phyloP scores from a whole-genome alignment of 2,329 filamentous ascomycete species.

The Fusarium succisae region DNA sequence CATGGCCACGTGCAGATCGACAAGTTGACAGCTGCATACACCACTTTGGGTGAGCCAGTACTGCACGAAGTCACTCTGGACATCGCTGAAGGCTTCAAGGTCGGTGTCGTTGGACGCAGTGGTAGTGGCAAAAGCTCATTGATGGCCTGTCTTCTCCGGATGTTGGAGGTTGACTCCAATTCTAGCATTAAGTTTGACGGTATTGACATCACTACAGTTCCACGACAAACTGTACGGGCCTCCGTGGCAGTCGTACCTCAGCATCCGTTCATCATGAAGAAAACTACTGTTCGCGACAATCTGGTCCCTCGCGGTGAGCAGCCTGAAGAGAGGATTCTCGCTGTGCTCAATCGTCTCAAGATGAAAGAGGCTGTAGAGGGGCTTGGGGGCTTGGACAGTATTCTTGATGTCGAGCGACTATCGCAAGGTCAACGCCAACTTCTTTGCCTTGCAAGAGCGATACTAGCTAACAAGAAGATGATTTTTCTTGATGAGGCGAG shows the following conservation, averaged over 20 bases:
- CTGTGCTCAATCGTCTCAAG: conserved; percentile 42
- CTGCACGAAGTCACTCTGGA: conserved; percentile 44
- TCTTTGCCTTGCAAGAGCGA: conserved; percentile 51
- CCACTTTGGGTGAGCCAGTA: conserved; percentile 28
- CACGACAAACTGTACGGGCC: conserved; percentile 35
- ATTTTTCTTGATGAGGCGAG: conserved; percentile 53
- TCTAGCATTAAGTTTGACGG: conserved; percentile 55
- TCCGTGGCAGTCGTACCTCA: conserved; percentile 59
- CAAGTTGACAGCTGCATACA: conserved; percentile 45
- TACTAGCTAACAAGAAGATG: conserved; percentile 48
- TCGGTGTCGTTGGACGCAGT: conserved; percentile 57
- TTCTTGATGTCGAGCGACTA: conserved; percentile 44
- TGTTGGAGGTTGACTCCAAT: conserved; percentile 55
- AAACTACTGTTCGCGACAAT: conserved; percentile 57
- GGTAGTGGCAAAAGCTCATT: conserved; percentile 51
- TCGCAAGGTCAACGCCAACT: conserved; percentile 58
- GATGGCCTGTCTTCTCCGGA: conserved; percentile 56
- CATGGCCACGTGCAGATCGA: conserved; percentile 38
- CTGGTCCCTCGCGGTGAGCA: conserved; percentile 52
- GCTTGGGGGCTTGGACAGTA: conserved; percentile 50
- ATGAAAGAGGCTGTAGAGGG: conserved; percentile 31
- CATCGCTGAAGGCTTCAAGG: conserved; percentile 48
- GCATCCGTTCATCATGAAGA: conserved; percentile 60
- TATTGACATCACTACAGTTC: conserved; percentile 46
- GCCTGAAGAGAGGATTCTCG: conserved; percentile 45